Evolutionary conservation across 1,284 basidiomycete genomes (phyloP).

Genomic region (Cutaneotrichosporon cyanovorans): DNA sequence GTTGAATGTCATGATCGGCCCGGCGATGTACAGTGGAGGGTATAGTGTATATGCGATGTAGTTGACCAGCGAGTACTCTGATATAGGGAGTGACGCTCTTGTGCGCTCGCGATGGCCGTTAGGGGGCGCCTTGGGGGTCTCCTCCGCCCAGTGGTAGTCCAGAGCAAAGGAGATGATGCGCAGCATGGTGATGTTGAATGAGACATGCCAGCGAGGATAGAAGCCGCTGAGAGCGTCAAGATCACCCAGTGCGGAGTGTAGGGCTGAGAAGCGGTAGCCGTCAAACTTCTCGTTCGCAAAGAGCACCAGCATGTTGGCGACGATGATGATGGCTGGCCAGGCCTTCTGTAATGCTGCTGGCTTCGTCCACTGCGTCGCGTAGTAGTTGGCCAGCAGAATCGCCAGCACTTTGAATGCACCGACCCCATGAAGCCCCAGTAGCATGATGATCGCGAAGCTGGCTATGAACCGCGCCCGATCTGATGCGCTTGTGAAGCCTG

Average conservation of each 20-base stretch:
- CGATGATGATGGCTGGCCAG: slow-evolving; percentile 39
- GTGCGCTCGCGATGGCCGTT: slow-evolving; percentile 50
- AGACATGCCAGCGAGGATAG: slow-evolving; percentile 86
- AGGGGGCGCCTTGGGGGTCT: slow-evolving; percentile 10
- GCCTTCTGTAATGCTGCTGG: slow-evolving; percentile 12
- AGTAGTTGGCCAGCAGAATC: slow-evolving; percentile 67
- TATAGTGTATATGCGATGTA: slow-evolving; percentile 76
- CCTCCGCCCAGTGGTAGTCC: slow-evolving; percentile 73
- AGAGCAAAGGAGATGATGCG: slow-evolving; percentile 85
- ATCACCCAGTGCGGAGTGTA: slow-evolving; percentile 54
- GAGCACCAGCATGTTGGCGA: slow-evolving; percentile 70
- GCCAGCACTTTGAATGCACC: slow-evolving; percentile 69
- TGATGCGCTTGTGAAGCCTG: not conserved
- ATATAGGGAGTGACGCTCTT: slow-evolving; percentile 47
- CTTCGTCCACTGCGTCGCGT: slow-evolving; percentile 52
- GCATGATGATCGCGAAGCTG: slow-evolving; percentile 58
- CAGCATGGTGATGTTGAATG: slow-evolving; percentile 95
- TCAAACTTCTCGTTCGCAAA: slow-evolving; percentile 70
- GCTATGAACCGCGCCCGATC: slow-evolving; percentile 43
- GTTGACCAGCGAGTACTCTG: slow-evolving; percentile 54
- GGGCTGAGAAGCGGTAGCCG: slow-evolving; percentile 62
- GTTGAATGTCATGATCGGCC: slow-evolving; percentile 94
- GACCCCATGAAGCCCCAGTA: slow-evolving; percentile 77
- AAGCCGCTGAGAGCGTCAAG: slow-evolving; percentile 57
- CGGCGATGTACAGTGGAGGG: slow-evolving; percentile 89